These are phyloP conservation scores for Colletotrichum lupini DNA, from an alignment of 2,329 filamentous ascomycete species.

Conservation along the genomic window DNA sequence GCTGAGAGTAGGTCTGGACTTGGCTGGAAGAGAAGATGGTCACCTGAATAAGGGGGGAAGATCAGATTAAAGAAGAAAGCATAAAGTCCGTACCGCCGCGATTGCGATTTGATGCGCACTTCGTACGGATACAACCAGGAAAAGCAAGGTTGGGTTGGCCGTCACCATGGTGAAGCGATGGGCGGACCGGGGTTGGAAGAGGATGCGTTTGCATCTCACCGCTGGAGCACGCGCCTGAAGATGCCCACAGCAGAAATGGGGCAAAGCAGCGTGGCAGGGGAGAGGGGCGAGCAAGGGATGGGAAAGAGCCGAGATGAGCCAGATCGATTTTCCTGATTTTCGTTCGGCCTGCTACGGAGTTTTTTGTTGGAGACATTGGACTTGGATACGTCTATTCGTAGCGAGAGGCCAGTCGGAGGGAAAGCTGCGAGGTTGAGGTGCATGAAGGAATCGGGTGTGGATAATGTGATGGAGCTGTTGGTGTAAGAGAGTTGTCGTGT, in stretches of 20 bases:
- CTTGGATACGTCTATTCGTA: background rate
- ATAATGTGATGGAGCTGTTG: background rate
- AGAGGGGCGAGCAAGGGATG: slow-evolving; percentile 21
- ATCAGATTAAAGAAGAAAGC: slow-evolving; percentile 2
- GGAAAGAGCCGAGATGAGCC: slow-evolving; percentile 28
- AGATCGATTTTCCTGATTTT: slow-evolving; percentile 26
- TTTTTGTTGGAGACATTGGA: no score
- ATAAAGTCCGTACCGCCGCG: background rate
- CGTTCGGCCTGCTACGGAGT: background rate
- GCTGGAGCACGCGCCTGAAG: slow-evolving; percentile 5
- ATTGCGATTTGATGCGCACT: background rate
- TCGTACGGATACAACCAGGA: background rate
- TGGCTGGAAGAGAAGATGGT: background rate
- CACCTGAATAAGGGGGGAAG: background rate
- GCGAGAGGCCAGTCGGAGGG: background rate
- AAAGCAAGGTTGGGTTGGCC: slow-evolving; percentile 17
- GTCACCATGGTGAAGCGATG: slow-evolving; percentile 24
- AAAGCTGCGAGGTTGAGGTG: background rate
- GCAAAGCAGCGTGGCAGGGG: background rate
- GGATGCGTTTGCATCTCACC: slow-evolving; percentile 23
- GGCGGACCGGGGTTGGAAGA: background rate
- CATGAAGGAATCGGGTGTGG: background rate
- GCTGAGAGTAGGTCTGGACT: background rate
- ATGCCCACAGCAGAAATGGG: slow-evolving; percentile 15
- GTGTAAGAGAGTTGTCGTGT: background rate